These are phyloP conservation scores for Astrocystis sublimbata DNA, from an alignment of 495 filamentous ascomycete species.

Conservation along the genomic window DNA sequence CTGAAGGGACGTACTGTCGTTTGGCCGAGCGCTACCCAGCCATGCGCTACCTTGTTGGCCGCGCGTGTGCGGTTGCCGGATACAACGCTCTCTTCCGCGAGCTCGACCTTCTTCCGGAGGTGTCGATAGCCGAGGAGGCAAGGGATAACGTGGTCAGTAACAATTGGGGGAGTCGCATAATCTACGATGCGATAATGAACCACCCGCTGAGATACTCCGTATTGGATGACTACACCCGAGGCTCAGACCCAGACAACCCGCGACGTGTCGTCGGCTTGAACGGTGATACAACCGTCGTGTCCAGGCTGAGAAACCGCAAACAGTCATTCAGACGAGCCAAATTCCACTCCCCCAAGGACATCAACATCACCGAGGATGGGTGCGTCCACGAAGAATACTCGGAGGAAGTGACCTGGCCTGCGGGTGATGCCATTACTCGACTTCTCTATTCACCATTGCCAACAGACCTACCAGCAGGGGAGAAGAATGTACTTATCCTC, in stretches of 20 bases:
- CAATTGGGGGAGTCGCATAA: background rate
- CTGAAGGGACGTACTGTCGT: background rate
- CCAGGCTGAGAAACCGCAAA: no score
- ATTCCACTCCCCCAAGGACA: no score
- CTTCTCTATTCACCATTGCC: no score
- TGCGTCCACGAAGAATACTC: no score
- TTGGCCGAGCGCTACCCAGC: background rate
- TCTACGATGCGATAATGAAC: background rate
- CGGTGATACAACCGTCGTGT: background rate
- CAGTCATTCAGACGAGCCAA: no score
- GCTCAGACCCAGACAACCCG: background rate
- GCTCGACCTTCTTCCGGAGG: background rate
- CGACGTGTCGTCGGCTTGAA: background rate
- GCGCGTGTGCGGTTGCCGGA: background rate
- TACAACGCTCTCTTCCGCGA: background rate
- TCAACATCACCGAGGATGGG: no score
- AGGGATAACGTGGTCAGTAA: background rate
- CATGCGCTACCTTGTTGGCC: background rate
- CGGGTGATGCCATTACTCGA: background rate
- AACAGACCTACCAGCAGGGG: no score
- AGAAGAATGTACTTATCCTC: no score
- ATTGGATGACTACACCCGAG: background rate
- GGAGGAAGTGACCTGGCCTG: background rate
- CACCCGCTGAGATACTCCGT: background rate
- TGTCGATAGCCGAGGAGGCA: background rate